Conservation (phyloP, 1,139 yeast species). For the Scheffersomyces stambukii region DNA sequence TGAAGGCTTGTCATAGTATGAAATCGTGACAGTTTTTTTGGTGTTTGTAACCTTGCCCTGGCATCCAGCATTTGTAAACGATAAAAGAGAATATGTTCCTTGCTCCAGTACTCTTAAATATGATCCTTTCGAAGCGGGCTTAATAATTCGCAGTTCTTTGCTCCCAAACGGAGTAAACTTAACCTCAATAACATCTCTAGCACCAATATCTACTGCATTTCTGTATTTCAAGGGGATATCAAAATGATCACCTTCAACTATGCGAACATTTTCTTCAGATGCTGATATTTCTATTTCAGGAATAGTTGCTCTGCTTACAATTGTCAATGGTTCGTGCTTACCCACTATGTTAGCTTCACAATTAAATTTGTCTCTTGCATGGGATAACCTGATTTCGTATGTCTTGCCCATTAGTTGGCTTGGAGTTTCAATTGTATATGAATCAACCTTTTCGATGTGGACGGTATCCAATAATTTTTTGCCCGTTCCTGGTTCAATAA, state of each 20-base stretch:
- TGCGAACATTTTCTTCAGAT: constrained; percentile 22
- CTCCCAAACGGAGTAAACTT: constrained; percentile 13
- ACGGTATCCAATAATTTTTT: constrained; percentile 40
- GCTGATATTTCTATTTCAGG: constrained; percentile 38
- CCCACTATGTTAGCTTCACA: constrained; percentile 57
- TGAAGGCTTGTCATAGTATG: constrained; percentile 56
- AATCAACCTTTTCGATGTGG: constrained; percentile 40
- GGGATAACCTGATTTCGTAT: constrained; percentile 57
- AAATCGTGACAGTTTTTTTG: constrained; percentile 36
- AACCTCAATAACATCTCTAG: constrained; percentile 24
- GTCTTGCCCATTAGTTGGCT: constrained; percentile 61
- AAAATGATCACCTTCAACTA: constrained; percentile 60
- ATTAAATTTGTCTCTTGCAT: constrained; percentile 66
- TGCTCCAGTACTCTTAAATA: constrained; percentile 37
- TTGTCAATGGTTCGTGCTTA: constrained; percentile 51
- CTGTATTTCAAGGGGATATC: constrained; percentile 52
- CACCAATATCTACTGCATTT: constrained; percentile 25
- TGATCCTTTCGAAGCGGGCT: constrained; percentile 5
- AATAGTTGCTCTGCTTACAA: constrained; percentile 62
- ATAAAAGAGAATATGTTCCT: constrained; percentile 60
- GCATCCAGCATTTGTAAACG: constrained; percentile 66
- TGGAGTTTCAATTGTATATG: constrained; percentile 50
- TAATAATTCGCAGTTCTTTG: constrained; percentile 1
- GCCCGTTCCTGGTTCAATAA: constrained; percentile 34
- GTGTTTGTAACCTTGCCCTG: constrained; percentile 48